Evolutionary conservation across 108 stramenopile species (phyloP).

Genomic region (Skeletonema tropicum): DNA sequence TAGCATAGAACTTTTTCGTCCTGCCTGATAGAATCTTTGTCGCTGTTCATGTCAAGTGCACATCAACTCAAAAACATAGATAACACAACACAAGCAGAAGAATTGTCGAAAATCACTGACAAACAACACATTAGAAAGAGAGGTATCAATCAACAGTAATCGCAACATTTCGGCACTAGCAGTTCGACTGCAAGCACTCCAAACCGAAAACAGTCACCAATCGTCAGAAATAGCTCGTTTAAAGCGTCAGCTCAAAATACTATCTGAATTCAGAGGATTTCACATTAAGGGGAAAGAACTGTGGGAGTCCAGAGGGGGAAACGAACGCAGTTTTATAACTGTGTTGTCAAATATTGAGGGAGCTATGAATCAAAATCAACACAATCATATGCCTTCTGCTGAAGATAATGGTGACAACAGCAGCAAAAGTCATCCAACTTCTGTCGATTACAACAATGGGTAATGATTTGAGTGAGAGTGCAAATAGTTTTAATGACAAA

Average conservation of each 20-base stretch:
- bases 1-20: too few species aligned
- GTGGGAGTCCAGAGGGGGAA: background rate
- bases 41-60: background rate
- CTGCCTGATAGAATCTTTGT: too few species aligned
- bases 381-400: background rate
- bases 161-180: constrained; percentile 5
- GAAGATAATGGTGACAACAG: background rate
- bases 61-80: background rate
- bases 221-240: background rate
- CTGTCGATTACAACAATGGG: background rate
- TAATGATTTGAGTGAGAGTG: constrained; percentile 1
- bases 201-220: background rate
- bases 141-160: background rate
- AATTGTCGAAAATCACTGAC: background rate
- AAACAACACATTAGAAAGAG: background rate
- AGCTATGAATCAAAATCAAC: constrained; percentile 7
- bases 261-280: constrained; percentile 13
- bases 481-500: background rate
- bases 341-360: background rate
- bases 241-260: background rate
- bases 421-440: background rate
- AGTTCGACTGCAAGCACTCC: constrained; percentile 8
- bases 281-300: background rate
- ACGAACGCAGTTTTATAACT: constrained; percentile 1
- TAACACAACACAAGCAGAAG: background rate